These are phyloP conservation scores for Globisporangium lucens DNA, from an alignment of 352 stramenopile species.

Conservation along the genomic window DNA sequence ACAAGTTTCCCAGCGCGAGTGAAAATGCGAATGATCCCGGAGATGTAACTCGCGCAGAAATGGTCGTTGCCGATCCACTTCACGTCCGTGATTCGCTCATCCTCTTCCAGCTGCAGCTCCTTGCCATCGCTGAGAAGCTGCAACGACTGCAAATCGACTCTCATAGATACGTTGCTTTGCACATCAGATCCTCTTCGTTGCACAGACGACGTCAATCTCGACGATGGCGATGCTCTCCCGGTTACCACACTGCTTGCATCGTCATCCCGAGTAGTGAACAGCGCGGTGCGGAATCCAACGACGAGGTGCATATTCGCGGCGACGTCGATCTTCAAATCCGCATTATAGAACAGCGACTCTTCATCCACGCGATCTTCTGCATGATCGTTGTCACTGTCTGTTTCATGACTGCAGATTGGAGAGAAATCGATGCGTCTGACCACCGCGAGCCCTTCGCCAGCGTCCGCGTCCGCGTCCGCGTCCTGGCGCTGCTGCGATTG, in stretches of 20 bases:
- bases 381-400: background rate
- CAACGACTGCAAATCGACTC: slow-evolving; percentile 17
- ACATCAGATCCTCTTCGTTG: slow-evolving; percentile 1
- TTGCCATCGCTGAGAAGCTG: slow-evolving; percentile 29
- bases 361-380: slow-evolving; percentile 1
- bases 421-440: slow-evolving; percentile 29
- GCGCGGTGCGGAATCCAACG: slow-evolving; percentile 32
- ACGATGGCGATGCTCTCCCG: slow-evolving; percentile 5
- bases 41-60: slow-evolving; percentile 55
- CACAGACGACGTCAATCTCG: slow-evolving; percentile 5
- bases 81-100: slow-evolving; percentile 52
- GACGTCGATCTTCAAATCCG: slow-evolving; percentile 49
- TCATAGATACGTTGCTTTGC: background rate
- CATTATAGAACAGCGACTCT: slow-evolving; percentile 41
- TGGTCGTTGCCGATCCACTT: slow-evolving; percentile 64
- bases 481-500: background rate
- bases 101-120: slow-evolving; percentile 33
- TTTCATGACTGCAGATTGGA: slow-evolving; percentile 8
- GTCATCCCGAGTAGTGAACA: slow-evolving; percentile 30
- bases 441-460: slow-evolving; percentile 20
- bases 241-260: slow-evolving; percentile 19
- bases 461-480: slow-evolving; percentile 13
- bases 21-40: slow-evolving; percentile 62
- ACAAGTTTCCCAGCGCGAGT: slow-evolving; percentile 40
- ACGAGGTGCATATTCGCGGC: slow-evolving; percentile 43